A percentile compares a stretch with the other conserved stretches of the same genome.
These are phyloP conservation scores for Ophiostoma sp. DNA, from an alignment of 2,329 filamentous ascomycete genomes.

Conservation along the genomic window DNA sequence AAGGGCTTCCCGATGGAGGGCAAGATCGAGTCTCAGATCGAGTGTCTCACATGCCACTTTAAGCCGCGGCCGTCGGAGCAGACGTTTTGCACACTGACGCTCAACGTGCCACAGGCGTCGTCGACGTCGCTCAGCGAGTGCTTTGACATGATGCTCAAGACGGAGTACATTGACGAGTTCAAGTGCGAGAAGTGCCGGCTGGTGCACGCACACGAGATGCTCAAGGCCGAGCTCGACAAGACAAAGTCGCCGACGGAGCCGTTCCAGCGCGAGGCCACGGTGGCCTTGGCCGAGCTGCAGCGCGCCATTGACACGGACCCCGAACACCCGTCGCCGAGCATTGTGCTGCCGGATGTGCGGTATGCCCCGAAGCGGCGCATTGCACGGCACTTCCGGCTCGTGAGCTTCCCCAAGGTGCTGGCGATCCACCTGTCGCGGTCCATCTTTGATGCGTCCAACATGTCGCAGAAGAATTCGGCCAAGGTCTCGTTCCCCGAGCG, in stretches of 20 bases:
- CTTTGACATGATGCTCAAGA: slow-evolving; percentile 90
- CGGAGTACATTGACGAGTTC: slow-evolving; percentile 94
- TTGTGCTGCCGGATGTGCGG: slow-evolving; percentile 68
- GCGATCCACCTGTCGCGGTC: slow-evolving; percentile 89
- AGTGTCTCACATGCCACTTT: slow-evolving; percentile 85
- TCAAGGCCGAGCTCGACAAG: slow-evolving; percentile 54
- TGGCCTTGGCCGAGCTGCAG: slow-evolving; percentile 45
- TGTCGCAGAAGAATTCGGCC: slow-evolving; percentile 86
- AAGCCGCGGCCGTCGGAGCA: slow-evolving; percentile 78
- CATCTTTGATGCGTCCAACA: slow-evolving; percentile 72
- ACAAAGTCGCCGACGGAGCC: slow-evolving; percentile 32
- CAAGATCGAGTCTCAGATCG: slow-evolving; percentile 85
- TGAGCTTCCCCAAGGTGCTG: slow-evolving; percentile 79
- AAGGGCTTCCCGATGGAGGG: slow-evolving; percentile 89
- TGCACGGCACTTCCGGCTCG: slow-evolving; percentile 80
- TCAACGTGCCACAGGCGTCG: slow-evolving; percentile 80
- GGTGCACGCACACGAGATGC: slow-evolving; percentile 65
- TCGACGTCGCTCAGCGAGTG: slow-evolving; percentile 79
- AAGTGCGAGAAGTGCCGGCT: slow-evolving; percentile 89
- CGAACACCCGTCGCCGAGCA: slow-evolving; percentile 65
- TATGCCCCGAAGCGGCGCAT: slow-evolving; percentile 77
- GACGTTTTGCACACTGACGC: slow-evolving; percentile 83
- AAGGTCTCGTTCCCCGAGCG: slow-evolving; percentile 89
- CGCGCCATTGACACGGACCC: slow-evolving; percentile 72
- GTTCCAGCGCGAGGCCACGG: slow-evolving; percentile 1